These are phyloP conservation scores for Monilinia aucupariae DNA, from an alignment of 2,329 filamentous ascomycete genomes.

Conservation along the genomic window DNA sequence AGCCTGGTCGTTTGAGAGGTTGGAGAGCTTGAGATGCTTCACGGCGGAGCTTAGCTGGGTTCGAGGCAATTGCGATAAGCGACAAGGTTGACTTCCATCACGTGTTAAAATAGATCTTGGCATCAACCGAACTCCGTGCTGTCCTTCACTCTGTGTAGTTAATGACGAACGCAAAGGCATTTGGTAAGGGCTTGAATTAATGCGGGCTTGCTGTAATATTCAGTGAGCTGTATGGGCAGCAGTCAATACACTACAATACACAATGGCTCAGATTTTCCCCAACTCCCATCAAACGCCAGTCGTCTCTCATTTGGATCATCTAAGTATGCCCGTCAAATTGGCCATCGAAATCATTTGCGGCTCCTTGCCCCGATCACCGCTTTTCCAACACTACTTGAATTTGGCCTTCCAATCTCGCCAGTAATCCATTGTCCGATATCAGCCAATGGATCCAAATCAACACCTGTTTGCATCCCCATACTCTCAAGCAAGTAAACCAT, in stretches of 20 bases:
- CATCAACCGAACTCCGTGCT: neutral
- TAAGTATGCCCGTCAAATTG: neutral
- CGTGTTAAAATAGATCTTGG: neutral
- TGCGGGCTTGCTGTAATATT: neutral
- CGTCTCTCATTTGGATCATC: neutral
- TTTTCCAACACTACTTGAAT: constrained; percentile 63
- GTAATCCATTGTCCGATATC: constrained; percentile 71
- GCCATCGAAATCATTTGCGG: neutral
- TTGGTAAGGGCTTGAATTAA: neutral
- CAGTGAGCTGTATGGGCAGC: neutral
- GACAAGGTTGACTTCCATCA: constrained; percentile 5
- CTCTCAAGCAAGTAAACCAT: constrained; percentile 73
- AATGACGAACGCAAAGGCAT: neutral
- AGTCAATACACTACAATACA: neutral
- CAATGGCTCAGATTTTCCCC: neutral
- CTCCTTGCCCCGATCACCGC: constrained; percentile 49
- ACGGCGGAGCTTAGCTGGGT: constrained; percentile 17
- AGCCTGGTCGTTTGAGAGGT: constrained; percentile 17
- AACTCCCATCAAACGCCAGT: constrained; percentile 3
- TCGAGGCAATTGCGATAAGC: constrained; percentile 22
- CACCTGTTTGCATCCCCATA: constrained; percentile 67
- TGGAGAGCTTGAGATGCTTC: constrained; percentile 17
- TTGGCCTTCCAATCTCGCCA: constrained; percentile 53
- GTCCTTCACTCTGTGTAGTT: neutral
- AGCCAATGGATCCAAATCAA: constrained; percentile 61